Evolutionary conservation across 2,329 filamentous ascomycete genomes (phyloP), one percentile per base, ranked within the genome.

Genomic region (Zasmidium cellare): DNA sequence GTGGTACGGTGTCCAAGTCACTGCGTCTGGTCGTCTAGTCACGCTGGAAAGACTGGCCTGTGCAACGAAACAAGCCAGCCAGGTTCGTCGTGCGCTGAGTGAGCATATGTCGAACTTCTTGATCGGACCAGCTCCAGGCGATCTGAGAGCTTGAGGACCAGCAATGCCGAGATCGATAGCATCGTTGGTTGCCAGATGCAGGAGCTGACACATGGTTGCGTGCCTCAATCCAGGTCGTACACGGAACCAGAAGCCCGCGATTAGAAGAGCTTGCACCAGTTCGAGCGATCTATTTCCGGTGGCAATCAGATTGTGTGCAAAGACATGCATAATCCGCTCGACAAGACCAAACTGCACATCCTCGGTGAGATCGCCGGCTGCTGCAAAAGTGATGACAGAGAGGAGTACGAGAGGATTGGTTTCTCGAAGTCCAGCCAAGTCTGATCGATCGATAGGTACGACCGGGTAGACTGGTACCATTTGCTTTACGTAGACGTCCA

Each of bases 161-260:
- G 87, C 89, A 7, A 94, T 82, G 0, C 90, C 90, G 24, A 96
- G 81, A 65, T 96, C 91, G 55, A 93, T 85, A 20, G 87, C 87
- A 85, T 94, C 89, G 65, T 90, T 82, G 46, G 87, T 86, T 1
- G 89, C 87, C 65, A 90, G 84, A 70, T 94, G 89, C 41, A 90
- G 84, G 59, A 93, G 82, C 76, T 92, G 89, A 75, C 92, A 93
- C 71, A 93, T 92, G 68, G 92, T 92, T 69, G 93, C 83, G 74
- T 93, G 88, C 67, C 93, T 90, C 61, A 88, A 83, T 61, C 92
- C 52, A 28, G 85, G 0, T 90, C 91, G 19, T 89, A 89, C 71
- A 2, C 85, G 86, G 71, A 94, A 93, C 89, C 91, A 96, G 22
- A 91, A 83, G 19, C 87, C 84, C 3, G 85, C 81, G 1, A 96